phyloP scores from a whole-genome alignment of 106 monocot genomes.

The Cymbidium sinense region DNA sequence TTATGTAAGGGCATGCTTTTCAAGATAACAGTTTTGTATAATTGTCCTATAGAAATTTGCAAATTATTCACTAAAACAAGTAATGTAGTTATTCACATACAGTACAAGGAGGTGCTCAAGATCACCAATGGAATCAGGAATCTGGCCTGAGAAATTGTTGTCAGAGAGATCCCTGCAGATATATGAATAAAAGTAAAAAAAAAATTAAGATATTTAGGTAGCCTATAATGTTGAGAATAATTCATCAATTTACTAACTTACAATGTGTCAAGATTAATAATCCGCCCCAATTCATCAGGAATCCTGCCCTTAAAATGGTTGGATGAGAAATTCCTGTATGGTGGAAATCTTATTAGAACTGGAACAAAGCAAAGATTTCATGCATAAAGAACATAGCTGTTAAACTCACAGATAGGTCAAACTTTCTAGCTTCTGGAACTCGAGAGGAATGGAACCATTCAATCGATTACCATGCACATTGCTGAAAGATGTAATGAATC shows the following conservation, averaged over 20 bases:
- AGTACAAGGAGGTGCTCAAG: slow-evolving; percentile 94
- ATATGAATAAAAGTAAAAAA: neutral
- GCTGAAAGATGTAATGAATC: slow-evolving; percentile 20
- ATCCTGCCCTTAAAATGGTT: slow-evolving; percentile 77
- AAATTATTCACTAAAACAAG: neutral
- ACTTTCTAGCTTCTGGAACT: slow-evolving; percentile 78
- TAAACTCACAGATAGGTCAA: slow-evolving; percentile 84
- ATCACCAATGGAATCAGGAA: slow-evolving; percentile 86
- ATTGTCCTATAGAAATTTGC: neutral
- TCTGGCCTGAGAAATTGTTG: slow-evolving; percentile 68
- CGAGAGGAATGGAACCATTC: slow-evolving; percentile 79
- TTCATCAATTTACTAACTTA: slow-evolving; percentile 23
- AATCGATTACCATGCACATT: slow-evolving; percentile 82
- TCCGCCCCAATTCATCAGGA: slow-evolving; percentile 71
- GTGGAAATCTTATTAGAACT: neutral
- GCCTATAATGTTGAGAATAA: neutral
- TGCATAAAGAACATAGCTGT: neutral
- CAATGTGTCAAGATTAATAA: slow-evolving; percentile 93
- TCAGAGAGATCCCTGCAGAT: slow-evolving; percentile 72
- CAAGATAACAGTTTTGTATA: neutral
- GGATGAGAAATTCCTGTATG: slow-evolving; percentile 78
- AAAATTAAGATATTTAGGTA: neutral
- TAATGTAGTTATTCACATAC: slow-evolving; percentile 27
- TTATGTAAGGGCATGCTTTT: neutral
- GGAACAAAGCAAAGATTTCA: neutral